Conservation (phyloP, 495 filamentous ascomycete species). For the Pseudotulostoma volvatum region DNA sequence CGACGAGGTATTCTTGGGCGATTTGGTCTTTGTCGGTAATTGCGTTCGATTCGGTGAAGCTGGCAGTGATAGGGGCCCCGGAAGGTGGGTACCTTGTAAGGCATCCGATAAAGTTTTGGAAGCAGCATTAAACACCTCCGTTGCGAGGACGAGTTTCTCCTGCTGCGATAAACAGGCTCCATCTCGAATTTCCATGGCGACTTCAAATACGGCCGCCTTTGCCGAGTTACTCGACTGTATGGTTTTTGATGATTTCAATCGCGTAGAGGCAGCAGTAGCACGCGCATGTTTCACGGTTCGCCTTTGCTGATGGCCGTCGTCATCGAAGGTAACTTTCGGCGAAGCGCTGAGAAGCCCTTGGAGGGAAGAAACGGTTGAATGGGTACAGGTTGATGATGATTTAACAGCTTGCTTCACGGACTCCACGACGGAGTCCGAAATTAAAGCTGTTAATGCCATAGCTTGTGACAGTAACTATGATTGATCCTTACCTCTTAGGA, state of each 20-base stretch:
- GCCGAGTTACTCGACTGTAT: slow-evolving; percentile 18
- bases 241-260: slow-evolving; percentile 20
- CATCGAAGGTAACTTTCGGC: slow-evolving; percentile 11
- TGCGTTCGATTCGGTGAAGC: slow-evolving; percentile 35
- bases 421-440: slow-evolving; percentile 21
- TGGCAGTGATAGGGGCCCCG: slow-evolving; percentile 30
- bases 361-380: slow-evolving; percentile 29
- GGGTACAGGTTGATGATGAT: slow-evolving; percentile 32
- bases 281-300: slow-evolving; percentile 6
- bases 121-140: slow-evolving; percentile 63
- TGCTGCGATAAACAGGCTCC: slow-evolving; percentile 32
- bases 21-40: slow-evolving; percentile 2
- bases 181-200: slow-evolving; percentile 18
- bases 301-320: background rate
- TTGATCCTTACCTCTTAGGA: too few relatives aligned
- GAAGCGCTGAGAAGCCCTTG: slow-evolving; percentile 26
- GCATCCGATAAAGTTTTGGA: slow-evolving; percentile 61
- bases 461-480: too few relatives aligned
- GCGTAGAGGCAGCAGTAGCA: slow-evolving; percentile 7
- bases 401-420: slow-evolving; percentile 33
- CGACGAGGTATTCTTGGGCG: slow-evolving; percentile 1
- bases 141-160: slow-evolving; percentile 56
- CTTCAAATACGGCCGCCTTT: slow-evolving; percentile 13
- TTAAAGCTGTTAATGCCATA: slow-evolving; percentile 27
- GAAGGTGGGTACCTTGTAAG: slow-evolving; percentile 30